A percentile compares a stretch with the other conserved stretches of the same genome.
phyloP scores from a whole-genome alignment of 768 basidiomycete genomes.

The Psilocybe sp. region DNA sequence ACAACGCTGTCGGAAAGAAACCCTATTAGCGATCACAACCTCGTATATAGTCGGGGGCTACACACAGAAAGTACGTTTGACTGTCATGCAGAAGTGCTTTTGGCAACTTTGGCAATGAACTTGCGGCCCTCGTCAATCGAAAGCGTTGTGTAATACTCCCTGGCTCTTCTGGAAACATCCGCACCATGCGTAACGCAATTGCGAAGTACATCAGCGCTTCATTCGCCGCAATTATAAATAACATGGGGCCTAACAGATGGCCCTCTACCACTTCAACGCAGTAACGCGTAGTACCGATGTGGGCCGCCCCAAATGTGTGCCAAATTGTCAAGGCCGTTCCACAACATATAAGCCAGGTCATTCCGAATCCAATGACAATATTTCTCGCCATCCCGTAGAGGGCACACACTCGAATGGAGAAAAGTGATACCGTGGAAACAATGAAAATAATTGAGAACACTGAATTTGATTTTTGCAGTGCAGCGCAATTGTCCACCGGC shows the following conservation, averaged over 20 bases:
- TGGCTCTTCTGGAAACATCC: conserved; percentile 8
- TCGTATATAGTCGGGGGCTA: too few species aligned
- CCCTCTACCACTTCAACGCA: conserved; percentile 20
- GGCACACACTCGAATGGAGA: conserved; percentile 24
- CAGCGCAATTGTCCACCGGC: conserved; percentile 14
- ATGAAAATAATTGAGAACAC: conserved; percentile 18
- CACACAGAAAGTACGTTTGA: conserved; percentile 23
- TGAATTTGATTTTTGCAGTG: conserved; percentile 10
- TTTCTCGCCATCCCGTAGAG: conserved; percentile 16
- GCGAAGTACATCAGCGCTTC: conserved; percentile 29
- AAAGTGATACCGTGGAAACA: conserved; percentile 21
- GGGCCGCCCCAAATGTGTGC: conserved; percentile 18
- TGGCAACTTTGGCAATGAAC: conserved; percentile 6
- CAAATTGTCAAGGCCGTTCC: conserved; percentile 13
- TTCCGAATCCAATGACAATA: conserved; percentile 21
- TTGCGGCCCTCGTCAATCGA: conserved; percentile 14
- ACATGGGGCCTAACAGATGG: conserved; percentile 13
- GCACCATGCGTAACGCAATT: conserved; percentile 26
- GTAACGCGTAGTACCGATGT: conserved; percentile 18
- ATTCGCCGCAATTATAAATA: conserved; percentile 19
- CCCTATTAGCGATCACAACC: background rate
- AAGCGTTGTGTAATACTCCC: background rate
- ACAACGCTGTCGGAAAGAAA: conserved; percentile 4
- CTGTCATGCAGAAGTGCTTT: conserved; percentile 16
- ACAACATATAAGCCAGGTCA: conserved; percentile 25